phyloP scores from a whole-genome alignment of 75 land plant species.

The Cunninghamia lanceolata region DNA sequence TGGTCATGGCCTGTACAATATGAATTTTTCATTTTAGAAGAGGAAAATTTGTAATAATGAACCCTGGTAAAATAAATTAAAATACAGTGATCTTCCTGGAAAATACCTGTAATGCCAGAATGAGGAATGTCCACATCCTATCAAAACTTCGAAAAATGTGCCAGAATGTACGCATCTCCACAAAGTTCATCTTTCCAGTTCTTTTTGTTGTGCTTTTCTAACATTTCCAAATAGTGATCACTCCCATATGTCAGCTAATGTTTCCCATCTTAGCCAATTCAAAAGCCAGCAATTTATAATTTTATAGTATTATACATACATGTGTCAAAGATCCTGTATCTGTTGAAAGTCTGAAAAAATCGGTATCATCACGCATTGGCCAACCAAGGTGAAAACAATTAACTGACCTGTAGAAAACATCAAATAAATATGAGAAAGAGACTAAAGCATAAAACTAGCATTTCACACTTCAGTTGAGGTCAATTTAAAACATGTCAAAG shows the following conservation, averaged over 20 bases:
- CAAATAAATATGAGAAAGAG: neutral
- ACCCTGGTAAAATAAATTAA: neutral
- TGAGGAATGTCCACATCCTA: slow-evolving; percentile 95
- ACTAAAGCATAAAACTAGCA: neutral
- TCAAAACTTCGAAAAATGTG: slow-evolving; percentile 97
- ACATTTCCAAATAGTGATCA: slow-evolving; percentile 3
- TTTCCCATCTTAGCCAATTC: neutral
- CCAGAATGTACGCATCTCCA: slow-evolving; percentile 94
- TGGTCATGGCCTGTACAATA: slow-evolving; percentile 68
- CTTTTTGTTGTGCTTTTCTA: slow-evolving; percentile 27
- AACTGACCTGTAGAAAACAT: slow-evolving; percentile 52
- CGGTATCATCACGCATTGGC: slow-evolving; percentile 96
- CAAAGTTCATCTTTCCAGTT: slow-evolving; percentile 75
- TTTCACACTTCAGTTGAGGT: neutral
- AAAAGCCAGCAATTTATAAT: neutral
- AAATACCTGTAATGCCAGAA: slow-evolving; percentile 83
- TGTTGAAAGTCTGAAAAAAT: slow-evolving; percentile 70
- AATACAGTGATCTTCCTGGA: neutral
- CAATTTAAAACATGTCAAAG: neutral
- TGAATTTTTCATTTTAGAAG: neutral
- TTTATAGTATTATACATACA: slow-evolving; percentile 4
- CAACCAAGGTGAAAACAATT: slow-evolving; percentile 93
- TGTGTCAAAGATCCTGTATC: slow-evolving; percentile 18
- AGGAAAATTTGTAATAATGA: neutral
- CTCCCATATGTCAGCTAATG: neutral